Base-by-base conservation (phyloP, 2,329 filamentous ascomycete genomes). In the Phialocephala sp. region DNA sequence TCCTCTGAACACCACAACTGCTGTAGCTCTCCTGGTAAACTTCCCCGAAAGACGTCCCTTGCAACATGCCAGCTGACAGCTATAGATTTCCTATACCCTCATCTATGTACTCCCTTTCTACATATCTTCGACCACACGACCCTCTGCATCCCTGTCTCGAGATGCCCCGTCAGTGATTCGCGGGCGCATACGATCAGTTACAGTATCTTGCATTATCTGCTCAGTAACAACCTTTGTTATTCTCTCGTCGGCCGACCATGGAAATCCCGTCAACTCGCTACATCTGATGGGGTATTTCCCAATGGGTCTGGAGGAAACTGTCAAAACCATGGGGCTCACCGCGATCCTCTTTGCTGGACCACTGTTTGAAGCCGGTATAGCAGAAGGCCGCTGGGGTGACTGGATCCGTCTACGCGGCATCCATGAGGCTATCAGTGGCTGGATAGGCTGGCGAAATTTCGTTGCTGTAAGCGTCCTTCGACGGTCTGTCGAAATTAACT, bases 71-170 rank as follows among this genome's bases (percentile, higher is more conserved):
- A 24, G 58, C 43, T 67, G 55, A 58, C 43, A 18, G 24, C 37
- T 36, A 0, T 66, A 91, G 92, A 80, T 94, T 68, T 79, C 89
- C 68, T 97, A 96, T 79, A 97, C 93, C n/a, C 78, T 93, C 72
- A 80, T 93, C 80, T 99, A 98, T 80, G 92, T 99, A 73, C 81
- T 91, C 3, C 94, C 95, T 27, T 93, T 98, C 79, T 97, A 99
- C 82, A 83, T 94, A 69, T 95, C 90, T 22, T 79, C 87, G 4
- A 85, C 87, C 22, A 96, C 94, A 5, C 88, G 94, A 60, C 93
- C 94, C 8, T 95, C 92, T 8, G 85, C 87, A 32, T 87, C 85
- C 62, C 85, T 96, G 35, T 92, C 91, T 67, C 89, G 95, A 75
- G 94, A 98, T 85, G 90, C 92, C 35, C 93, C 94, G 11, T 90